These are phyloP conservation scores for Gelatoporia subvermispora DNA, from an alignment of 768 basidiomycete species.

Conservation along the genomic window DNA sequence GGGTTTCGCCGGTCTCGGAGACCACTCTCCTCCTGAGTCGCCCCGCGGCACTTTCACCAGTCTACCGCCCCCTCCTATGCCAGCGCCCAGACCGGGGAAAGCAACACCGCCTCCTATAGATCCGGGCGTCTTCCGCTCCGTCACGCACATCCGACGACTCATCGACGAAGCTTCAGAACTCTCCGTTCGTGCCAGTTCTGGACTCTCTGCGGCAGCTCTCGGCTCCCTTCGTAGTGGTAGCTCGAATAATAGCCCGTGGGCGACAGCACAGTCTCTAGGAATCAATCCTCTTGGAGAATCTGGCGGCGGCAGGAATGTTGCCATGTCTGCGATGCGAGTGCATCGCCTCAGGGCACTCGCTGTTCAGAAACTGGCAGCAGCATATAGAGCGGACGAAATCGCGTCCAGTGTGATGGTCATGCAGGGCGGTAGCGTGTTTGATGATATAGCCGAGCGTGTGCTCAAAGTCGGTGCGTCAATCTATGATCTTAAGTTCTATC, in stretches of 20 bases:
- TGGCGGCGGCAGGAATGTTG: conserved; percentile 61
- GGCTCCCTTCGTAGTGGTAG: conserved; percentile 53
- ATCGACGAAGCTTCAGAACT: conserved; percentile 90
- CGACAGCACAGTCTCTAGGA: conserved; percentile 56
- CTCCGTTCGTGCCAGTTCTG: conserved; percentile 82
- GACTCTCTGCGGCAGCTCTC: conserved; percentile 70
- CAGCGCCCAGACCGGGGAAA: conserved; percentile 54
- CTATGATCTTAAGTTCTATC: not conserved
- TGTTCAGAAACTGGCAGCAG: conserved; percentile 81
- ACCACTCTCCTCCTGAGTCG: conserved; percentile 33
- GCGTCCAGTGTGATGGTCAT: conserved; percentile 93
- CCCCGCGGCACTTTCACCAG: conserved; percentile 24
- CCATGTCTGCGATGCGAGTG: conserved; percentile 82
- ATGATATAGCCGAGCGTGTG: conserved; percentile 87
- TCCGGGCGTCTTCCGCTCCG: conserved; percentile 79
- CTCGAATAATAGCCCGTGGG: conserved; percentile 50
- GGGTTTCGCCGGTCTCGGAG: conserved; percentile 37
- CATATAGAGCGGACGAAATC: conserved; percentile 85
- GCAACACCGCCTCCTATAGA: conserved; percentile 84
- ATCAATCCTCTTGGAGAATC: conserved; percentile 52
- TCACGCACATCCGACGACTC: conserved; percentile 68
- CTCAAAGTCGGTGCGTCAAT: conserved; percentile 54
- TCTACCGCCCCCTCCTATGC: conserved; percentile 41
- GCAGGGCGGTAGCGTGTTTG: conserved; percentile 90
- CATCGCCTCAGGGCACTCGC: conserved; percentile 78